Conservation (phyloP, 2,329 filamentous ascomycete genomes). For the Polytolypa hystricis region DNA sequence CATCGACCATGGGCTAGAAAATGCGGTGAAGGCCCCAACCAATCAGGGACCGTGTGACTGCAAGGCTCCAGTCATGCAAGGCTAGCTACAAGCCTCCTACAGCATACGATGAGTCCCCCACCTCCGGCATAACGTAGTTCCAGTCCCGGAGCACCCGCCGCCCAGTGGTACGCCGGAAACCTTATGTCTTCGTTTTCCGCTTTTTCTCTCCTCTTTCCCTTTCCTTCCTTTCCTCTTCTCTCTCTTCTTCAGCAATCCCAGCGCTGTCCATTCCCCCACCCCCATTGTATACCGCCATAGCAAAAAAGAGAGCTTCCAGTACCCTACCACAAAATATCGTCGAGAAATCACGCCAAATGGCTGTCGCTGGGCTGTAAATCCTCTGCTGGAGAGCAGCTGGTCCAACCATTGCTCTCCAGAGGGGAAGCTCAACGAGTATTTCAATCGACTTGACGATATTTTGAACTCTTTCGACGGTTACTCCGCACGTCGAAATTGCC, state of each 20-base stretch:
- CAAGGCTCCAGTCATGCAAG: not conserved
- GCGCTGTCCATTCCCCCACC: constrained; percentile 15
- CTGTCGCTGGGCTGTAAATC: constrained; percentile 86
- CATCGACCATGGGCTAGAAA: constrained; percentile 1
- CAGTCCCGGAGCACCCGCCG: constrained; percentile 10
- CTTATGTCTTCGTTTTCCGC: constrained; percentile 11
- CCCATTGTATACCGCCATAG: constrained; percentile 15
- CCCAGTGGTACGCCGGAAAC: not conserved
- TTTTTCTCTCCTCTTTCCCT: constrained; percentile 6
- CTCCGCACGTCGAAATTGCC: constrained; percentile 51
- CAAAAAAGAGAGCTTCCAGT: constrained; percentile 17
- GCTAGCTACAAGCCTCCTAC: not conserved
- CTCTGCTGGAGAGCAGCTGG: constrained; percentile 56
- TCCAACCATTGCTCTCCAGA: constrained; percentile 25
- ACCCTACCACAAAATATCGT: constrained; percentile 48
- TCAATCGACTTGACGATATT: constrained; percentile 44
- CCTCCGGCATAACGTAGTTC: not conserved
- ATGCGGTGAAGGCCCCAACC: constrained; percentile 6
- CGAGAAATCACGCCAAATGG: constrained; percentile 63
- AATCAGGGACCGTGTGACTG: not conserved
- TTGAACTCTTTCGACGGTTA: constrained; percentile 39
- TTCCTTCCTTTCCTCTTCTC: constrained; percentile 15
- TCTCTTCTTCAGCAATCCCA: constrained; percentile 12
- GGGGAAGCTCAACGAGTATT: constrained; percentile 72
- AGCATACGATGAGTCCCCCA: not conserved